These are phyloP conservation scores for Coccomyxa sp. DNA, from an alignment of 139 green algal species.

Conservation along the genomic window DNA sequence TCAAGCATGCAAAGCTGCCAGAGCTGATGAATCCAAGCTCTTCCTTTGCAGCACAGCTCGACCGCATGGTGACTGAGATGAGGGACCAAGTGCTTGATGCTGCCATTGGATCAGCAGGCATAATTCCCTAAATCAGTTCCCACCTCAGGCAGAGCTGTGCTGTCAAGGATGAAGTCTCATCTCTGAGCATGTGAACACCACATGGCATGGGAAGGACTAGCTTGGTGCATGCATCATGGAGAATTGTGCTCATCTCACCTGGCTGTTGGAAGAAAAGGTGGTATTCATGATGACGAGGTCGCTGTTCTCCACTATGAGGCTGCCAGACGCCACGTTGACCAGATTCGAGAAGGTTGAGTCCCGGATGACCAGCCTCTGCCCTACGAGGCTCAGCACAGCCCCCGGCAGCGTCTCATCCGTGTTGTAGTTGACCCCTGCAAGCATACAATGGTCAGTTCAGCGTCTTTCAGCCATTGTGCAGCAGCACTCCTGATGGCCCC, in stretches of 20 bases:
- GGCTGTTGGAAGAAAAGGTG: background rate
- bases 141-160: no score
- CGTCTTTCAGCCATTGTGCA: background rate
- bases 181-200: background rate
- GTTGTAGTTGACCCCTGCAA: background rate
- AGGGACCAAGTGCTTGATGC: background rate
- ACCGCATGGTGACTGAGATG: background rate
- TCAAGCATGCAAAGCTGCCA: background rate
- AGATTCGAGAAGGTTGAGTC: background rate
- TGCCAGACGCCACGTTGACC: background rate
- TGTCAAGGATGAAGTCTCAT: background rate
- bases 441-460: no score
- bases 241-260: background rate
- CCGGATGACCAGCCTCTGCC: background rate
- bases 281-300: background rate
- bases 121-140: no score
- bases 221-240: background rate
- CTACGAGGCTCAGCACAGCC: background rate
- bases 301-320: background rate
- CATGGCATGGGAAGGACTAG: background rate
- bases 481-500: background rate
- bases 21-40: background rate
- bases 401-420: background rate
- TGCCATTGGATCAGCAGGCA: no score
- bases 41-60: background rate